Evolutionary conservation across 2,329 filamentous ascomycete genomes (phyloP).

Genomic region (Epichloe typhina): DNA sequence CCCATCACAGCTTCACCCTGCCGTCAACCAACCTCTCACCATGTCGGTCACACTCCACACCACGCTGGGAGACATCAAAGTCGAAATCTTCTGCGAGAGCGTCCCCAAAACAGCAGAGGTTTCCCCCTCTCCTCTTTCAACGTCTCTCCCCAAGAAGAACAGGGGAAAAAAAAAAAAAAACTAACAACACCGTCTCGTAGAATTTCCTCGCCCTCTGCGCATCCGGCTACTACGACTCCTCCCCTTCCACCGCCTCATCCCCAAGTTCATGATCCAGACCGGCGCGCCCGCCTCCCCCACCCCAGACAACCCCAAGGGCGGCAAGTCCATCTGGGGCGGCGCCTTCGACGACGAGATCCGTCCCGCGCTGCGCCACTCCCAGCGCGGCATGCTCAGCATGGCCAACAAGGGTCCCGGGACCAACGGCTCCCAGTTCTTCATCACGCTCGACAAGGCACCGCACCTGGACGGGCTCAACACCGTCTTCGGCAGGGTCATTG

Average conservation of each 20-base stretch:
- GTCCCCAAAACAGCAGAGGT: constrained; percentile 86
- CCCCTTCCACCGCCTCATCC: constrained; percentile 69
- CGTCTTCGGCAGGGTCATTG: constrained; percentile 64
- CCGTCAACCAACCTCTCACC: not conserved
- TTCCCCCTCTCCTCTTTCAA: too few relatives aligned
- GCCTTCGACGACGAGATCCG: constrained; percentile 73
- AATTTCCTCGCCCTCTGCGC: constrained; percentile 84
- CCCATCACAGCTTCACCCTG: not conserved
- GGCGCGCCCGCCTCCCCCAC: constrained; percentile 47
- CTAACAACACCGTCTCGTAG: constrained; percentile 23
- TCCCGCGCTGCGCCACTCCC: constrained; percentile 53
- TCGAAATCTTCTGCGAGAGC: constrained; percentile 91
- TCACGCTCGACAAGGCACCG: constrained; percentile 62
- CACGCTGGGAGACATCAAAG: constrained; percentile 76
- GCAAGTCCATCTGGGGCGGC: constrained; percentile 59
- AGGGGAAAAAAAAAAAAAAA: too few relatives aligned
- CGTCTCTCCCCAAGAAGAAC: not conserved
- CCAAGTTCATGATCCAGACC: constrained; percentile 69
- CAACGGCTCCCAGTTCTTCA: constrained; percentile 72
- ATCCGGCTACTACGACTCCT: constrained; percentile 61
- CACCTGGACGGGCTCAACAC: constrained; percentile 79
- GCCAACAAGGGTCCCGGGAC: constrained; percentile 63
- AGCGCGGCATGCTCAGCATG: constrained; percentile 61
- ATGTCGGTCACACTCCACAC: constrained; percentile 75
- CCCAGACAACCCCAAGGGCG: constrained; percentile 51